Evolutionary conservation across 495 filamentous ascomycete species (phyloP).

Genomic region (Pseudoneurospora amorphoporcata): DNA sequence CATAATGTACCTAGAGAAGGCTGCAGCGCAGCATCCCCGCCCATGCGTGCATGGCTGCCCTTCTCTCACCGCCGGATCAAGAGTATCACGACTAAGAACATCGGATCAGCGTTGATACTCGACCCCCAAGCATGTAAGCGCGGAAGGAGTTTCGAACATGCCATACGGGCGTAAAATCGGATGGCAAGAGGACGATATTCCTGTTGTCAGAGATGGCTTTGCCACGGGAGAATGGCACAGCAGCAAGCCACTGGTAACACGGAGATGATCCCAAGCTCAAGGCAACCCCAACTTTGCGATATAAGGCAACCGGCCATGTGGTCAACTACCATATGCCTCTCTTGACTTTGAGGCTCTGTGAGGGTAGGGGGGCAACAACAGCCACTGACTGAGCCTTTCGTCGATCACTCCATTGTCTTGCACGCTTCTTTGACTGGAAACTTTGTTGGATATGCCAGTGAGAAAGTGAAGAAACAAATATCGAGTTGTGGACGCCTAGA

Average conservation of each 20-base stretch:
- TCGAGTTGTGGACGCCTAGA: not conserved
- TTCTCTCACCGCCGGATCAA: not conserved
- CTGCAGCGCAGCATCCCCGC: not conserved
- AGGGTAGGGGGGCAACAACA: not conserved
- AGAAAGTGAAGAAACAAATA: not conserved
- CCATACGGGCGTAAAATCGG: not conserved
- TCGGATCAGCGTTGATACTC: not conserved
- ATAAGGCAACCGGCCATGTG: not conserved
- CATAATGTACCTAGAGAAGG: not conserved
- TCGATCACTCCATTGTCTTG: not conserved
- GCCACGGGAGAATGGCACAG: not conserved
- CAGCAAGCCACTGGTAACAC: not conserved
- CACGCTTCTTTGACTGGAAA: not conserved
- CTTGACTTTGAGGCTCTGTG: not conserved
- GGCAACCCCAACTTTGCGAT: not conserved
- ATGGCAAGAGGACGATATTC: not conserved
- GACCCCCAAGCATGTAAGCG: not conserved
- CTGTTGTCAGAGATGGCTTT: not conserved
- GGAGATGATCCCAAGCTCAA: not conserved
- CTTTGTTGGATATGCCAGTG: not conserved
- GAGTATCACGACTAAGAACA: not conserved
- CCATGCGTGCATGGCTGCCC: not conserved
- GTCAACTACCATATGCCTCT: not conserved
- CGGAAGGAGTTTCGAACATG: not conserved
- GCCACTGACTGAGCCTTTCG: not conserved